Base-by-base conservation (phyloP, 2,329 filamentous ascomycete genomes). In the Colletotrichum noveboracense region DNA sequence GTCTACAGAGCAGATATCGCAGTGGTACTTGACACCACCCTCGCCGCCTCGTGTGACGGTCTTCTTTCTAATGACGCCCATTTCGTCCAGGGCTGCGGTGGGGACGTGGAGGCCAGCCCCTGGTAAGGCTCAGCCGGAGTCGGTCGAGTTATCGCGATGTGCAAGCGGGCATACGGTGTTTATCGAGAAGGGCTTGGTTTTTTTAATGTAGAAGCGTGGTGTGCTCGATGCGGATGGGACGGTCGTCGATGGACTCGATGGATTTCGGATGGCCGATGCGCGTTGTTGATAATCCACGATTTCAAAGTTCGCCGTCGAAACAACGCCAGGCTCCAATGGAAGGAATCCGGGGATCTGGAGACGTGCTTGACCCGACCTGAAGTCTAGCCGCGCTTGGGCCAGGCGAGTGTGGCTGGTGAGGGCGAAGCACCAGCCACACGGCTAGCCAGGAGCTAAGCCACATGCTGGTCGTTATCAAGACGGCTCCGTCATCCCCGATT, bases 31-130 rank as follows among this genome's bases (percentile, higher is more conserved):
- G 36, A 96, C 94, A 78, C 95, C 95, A 64, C 94, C 96, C 83
- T 98, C 95, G 67, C 94, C 95, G 77, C 95, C 95, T 82, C 95
- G 91, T 71, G 93, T 93, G 79, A 94, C 94, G 76, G 95, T 97
- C 88, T 98, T 98, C 89, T 98, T 98, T 83, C 96, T 94, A 84
- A 98, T 98, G 82, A 98, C 94, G 80, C 96, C 96, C 96, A 98
- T 98, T 66, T 80, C 78, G 80, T 76, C 80, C 79, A 76, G 74
- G 66, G 71, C 71, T 76, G 52, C 52, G 60, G 74, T 75, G 74
- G 74, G 66, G 60, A 76, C 65, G 74, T 75, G 61, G 66, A 76
- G 74, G 74, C 66, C 60, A 66, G 66, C 71, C 74, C 74, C 74
- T 76, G 74, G 66, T 64, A 64, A 74, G 74, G 71, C 74, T 76